Percentiles rank a stretch among this genome's conserved stretches.
These are phyloP conservation scores for Lichtheimia hyalospora DNA, from an alignment of 371 early-diverging fungal species.

Conservation along the genomic window DNA sequence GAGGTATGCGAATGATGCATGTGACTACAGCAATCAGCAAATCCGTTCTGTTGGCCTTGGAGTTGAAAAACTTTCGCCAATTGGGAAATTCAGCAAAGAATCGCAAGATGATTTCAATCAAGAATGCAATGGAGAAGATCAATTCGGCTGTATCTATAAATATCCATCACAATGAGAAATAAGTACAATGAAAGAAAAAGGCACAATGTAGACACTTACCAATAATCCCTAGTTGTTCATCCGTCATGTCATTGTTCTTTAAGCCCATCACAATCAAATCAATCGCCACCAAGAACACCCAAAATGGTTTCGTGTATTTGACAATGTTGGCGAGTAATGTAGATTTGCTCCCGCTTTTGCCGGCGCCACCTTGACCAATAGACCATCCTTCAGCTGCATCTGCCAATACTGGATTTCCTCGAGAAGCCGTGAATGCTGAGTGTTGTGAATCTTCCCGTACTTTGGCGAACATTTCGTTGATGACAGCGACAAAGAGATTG, in stretches of 20 bases:
- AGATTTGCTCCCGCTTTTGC: slow-evolving; percentile 10
- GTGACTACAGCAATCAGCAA: slow-evolving; percentile 53
- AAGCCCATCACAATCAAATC: slow-evolving; percentile 57
- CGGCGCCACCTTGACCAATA: slow-evolving; percentile 18
- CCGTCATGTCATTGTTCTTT: slow-evolving; percentile 45
- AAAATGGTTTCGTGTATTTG: slow-evolving; percentile 40
- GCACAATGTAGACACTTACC: slow-evolving; percentile 19
- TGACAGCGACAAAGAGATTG: slow-evolving; percentile 73
- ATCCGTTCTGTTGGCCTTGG: slow-evolving; percentile 52
- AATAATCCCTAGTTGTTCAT: slow-evolving; percentile 21
- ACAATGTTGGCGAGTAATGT: slow-evolving; percentile 21
- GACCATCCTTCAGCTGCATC: slow-evolving; percentile 50
- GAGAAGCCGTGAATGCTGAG: slow-evolving; percentile 58
- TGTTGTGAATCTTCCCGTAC: slow-evolving; percentile 68
- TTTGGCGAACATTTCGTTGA: slow-evolving; percentile 73
- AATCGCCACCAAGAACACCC: slow-evolving; percentile 48
- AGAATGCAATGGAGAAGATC: slow-evolving; percentile 54
- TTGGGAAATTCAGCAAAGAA: slow-evolving; percentile 36
- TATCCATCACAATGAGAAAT: background rate
- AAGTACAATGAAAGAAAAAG: too few species aligned
- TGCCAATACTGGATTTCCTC: slow-evolving; percentile 42
- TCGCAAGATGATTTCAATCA: slow-evolving; percentile 54
- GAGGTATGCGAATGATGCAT: slow-evolving; percentile 53
- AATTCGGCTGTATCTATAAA: slow-evolving; percentile 45
- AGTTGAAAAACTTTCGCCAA: slow-evolving; percentile 45